These are phyloP conservation scores for Mycena galericulata DNA, from an alignment of 768 basidiomycete species.

Conservation along the genomic window DNA sequence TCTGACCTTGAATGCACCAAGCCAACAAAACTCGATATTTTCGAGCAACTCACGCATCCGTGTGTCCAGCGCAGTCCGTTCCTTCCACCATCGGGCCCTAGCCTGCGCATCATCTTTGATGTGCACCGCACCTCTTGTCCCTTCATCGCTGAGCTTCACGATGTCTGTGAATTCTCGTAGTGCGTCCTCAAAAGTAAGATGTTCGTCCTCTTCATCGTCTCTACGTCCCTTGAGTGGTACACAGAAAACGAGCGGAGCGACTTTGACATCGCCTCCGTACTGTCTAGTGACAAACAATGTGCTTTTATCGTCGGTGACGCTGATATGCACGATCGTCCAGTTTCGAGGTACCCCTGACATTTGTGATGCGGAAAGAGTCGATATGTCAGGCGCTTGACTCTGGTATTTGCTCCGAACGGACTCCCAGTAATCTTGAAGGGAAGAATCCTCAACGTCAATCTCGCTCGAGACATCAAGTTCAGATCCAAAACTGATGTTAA, in stretches of 20 bases:
- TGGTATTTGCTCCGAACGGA: slow-evolving; percentile 67
- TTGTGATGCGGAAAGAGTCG: slow-evolving; percentile 55
- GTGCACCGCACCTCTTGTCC: slow-evolving; percentile 76
- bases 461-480: slow-evolving; percentile 48
- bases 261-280: slow-evolving; percentile 57
- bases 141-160: slow-evolving; percentile 81
- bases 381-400: slow-evolving; percentile 53
- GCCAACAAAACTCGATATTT: slow-evolving; percentile 95
- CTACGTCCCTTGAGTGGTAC: slow-evolving; percentile 88
- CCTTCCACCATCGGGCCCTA: slow-evolving; percentile 88
- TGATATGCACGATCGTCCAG: slow-evolving; percentile 90
- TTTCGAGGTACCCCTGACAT: slow-evolving; percentile 68
- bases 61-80: slow-evolving; percentile 79
- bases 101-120: slow-evolving; percentile 79
- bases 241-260: slow-evolving; percentile 83
- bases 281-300: slow-evolving; percentile 89
- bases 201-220: slow-evolving; percentile 77
- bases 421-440: slow-evolving; percentile 73
- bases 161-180: slow-evolving; percentile 82
- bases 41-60: slow-evolving; percentile 80
- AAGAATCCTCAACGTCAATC: slow-evolving; percentile 45
- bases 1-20: slow-evolving; percentile 95
- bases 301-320: slow-evolving; percentile 83
- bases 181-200: slow-evolving; percentile 82
- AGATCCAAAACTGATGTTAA: slow-evolving; percentile 28